Evolutionary conservation across 2,329 filamentous ascomycete species (phyloP), one percentile per base, ranked within the genome.

Genomic region (Fusarium zealandicum): DNA sequence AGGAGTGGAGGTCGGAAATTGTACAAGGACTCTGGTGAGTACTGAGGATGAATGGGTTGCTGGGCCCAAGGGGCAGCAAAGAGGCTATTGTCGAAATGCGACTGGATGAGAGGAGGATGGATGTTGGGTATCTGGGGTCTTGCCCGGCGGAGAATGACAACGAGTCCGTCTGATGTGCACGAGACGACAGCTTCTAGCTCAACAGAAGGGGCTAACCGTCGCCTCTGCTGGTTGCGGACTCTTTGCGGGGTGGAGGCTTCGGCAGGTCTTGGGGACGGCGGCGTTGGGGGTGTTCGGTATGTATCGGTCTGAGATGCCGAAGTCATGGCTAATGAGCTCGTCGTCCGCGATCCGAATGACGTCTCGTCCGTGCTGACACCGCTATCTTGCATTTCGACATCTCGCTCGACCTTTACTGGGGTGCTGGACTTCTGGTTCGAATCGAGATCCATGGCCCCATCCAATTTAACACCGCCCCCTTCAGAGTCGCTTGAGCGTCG

Each of bases 161-260:
- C 90, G 1, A 96, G 78, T 1, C 92, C 92, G 70, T 96, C 92
- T 0, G 92, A 96, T 2, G 91, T 92, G 73, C 92, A 96, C 1
- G 92, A 96, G 5, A 96, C 87, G n/a, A 96, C 90, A 2, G 91
- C 92, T 74, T 96, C 92, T 4, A 96, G 77, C 73, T 96, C 90
- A 44, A 92, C 79, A 1, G 80, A 79, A 3, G 73, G 73, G 6
- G 76, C 69, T 1, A 68, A 65, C 64, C 57, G 54, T 28, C 39
- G 46, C 22, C 46, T 39, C 18, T 50, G 38, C 8, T 47, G 56
- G 16, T 41, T 54, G 13, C 36, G 49, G 8, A 41, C n/a, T 18
- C 47, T 49, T 20, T 16, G 33, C 9, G 52, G 42, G n/a, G 50
- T 47, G 18, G 51, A 25, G 5, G 30, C 36, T 17, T 44, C 46